These are phyloP conservation scores for Colletotrichum gigasporum DNA, from an alignment of 2,329 filamentous ascomycete species.

Conservation along the genomic window DNA sequence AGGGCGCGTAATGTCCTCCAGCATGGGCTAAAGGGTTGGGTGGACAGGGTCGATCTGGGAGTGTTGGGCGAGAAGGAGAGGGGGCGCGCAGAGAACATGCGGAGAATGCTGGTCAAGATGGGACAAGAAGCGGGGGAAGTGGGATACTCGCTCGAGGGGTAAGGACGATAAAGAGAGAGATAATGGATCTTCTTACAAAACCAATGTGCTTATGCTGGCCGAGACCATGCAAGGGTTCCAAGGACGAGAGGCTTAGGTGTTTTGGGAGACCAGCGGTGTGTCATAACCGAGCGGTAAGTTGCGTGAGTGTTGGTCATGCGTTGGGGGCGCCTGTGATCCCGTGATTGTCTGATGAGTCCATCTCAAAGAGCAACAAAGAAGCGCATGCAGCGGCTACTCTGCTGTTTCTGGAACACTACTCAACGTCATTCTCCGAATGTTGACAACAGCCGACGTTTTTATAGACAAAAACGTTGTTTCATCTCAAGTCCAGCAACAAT, in stretches of 20 bases:
- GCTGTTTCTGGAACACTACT: not conserved
- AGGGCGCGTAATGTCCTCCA: slow-evolving; percentile 79
- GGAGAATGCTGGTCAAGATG: slow-evolving; percentile 68
- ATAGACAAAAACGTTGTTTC: slow-evolving; percentile 4
- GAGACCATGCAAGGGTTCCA: slow-evolving; percentile 4
- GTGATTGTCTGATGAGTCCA: not conserved
- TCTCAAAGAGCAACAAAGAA: not conserved
- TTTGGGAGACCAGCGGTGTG: slow-evolving; percentile 24
- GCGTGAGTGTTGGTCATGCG: slow-evolving; percentile 20
- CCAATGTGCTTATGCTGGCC: not conserved
- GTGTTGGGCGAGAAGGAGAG: slow-evolving; percentile 53
- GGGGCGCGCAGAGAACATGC: slow-evolving; percentile 69
- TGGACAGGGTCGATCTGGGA: slow-evolving; percentile 66
- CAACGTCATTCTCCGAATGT: not conserved
- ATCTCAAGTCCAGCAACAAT: not conserved
- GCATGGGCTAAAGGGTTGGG: slow-evolving; percentile 77
- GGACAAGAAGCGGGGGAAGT: slow-evolving; percentile 69
- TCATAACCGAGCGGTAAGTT: slow-evolving; percentile 20
- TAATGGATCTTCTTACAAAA: slow-evolving; percentile 8
- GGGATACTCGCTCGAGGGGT: slow-evolving; percentile 67
- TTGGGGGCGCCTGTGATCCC: slow-evolving; percentile 12
- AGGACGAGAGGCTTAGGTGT: slow-evolving; percentile 11
- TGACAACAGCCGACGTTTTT: not conserved
- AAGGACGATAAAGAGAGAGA: slow-evolving; percentile 6
- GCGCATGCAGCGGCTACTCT: not conserved